Base-by-base conservation (phyloP, 2,329 filamentous ascomycete species). In the Penicillium capsulatum region DNA sequence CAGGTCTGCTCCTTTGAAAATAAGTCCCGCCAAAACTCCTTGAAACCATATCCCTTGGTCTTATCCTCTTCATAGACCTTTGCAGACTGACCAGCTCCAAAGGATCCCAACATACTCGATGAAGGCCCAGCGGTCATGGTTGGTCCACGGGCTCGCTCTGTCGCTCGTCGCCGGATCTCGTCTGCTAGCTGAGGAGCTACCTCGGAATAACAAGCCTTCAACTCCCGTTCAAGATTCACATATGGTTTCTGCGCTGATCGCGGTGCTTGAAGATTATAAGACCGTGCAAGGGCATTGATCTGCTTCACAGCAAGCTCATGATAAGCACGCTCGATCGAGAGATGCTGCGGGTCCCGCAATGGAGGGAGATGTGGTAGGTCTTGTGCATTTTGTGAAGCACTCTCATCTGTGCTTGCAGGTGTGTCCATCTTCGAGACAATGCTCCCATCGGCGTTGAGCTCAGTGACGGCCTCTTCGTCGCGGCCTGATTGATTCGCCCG, bases 221-320 rank as follows among this genome's bases (percentile, higher is more conserved):
- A 73, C 66, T 98, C 92, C 34, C 91, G 80, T 31, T 89, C 79
- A 6, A 97, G 77, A 2, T 75, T 82, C 58, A 88, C 89, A 64
- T 97, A 97, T 0, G 91, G 87, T 64, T 95, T 95, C 67, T 92
- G 94, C 2, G 91, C 90, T 2, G 95, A 74, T 38, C 88, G 83
- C 0, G 92, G 92, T 0, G 92, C 91, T 81, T 94, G 91, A 3
- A 97, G 77, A 55, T 97, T 97, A 71, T 98, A 98, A 10, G 86
- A 86, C 17, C 92, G 79, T 6, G 88, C 84, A 34, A 94, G 73
- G 19, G 69, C 65, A 65, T 97, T 97, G 40, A 97, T 78, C 40
- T 86, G 80, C 32, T 77, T 75, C 49, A 98, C 77, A 4, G 86
- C 79, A 4, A 92, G 75, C 27, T 76, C 78, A 60, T 90, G 80